Percentiles rank a stretch among this genome's conserved stretches.
These are phyloP conservation scores for Sphaceloma murrayae DNA, from an alignment of 2,329 filamentous ascomycete genomes.

Conservation along the genomic window DNA sequence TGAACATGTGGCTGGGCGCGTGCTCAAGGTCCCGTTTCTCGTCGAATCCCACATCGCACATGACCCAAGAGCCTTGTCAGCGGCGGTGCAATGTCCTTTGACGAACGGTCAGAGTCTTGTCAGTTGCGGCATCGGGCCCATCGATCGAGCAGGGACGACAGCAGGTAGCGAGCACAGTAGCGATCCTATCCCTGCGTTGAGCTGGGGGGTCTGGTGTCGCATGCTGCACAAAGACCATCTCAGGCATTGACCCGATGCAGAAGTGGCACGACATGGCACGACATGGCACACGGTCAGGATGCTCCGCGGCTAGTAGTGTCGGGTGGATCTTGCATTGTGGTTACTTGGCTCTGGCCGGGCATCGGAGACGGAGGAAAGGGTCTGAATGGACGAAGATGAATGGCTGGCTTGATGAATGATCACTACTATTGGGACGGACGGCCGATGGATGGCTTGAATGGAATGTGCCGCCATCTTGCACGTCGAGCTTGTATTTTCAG, in stretches of 20 bases:
- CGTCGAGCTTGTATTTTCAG: slow-evolving; percentile 2
- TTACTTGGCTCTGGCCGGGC: not conserved
- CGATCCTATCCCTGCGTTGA: too few species aligned
- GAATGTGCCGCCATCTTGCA: slow-evolving; percentile 13
- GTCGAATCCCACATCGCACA: not conserved
- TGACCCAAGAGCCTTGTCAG: slow-evolving; percentile 10
- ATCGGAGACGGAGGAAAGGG: not conserved
- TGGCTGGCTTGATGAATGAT: not conserved
- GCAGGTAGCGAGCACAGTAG: too few species aligned
- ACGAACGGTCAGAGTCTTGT: not conserved
- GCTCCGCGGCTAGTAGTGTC: too few species aligned
- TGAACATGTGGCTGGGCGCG: slow-evolving; percentile 10
- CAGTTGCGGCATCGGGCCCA: not conserved
- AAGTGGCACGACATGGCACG: too few species aligned
- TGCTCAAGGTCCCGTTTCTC: not conserved
- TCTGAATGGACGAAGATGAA: not conserved
- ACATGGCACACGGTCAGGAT: too few species aligned
- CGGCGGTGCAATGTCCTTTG: slow-evolving; percentile 6
- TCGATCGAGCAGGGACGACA: not conserved
- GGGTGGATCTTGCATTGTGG: not conserved
- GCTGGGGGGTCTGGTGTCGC: too few species aligned
- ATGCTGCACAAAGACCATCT: too few species aligned
- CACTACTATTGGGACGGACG: too few species aligned
- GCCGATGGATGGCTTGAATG: slow-evolving; percentile 7
- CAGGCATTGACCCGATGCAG: too few species aligned